A percentile compares a stretch with the other conserved stretches of the same genome.
Conservation (phyloP, 441 rosid genomes). For the Flueggea neowawraea region DNA sequence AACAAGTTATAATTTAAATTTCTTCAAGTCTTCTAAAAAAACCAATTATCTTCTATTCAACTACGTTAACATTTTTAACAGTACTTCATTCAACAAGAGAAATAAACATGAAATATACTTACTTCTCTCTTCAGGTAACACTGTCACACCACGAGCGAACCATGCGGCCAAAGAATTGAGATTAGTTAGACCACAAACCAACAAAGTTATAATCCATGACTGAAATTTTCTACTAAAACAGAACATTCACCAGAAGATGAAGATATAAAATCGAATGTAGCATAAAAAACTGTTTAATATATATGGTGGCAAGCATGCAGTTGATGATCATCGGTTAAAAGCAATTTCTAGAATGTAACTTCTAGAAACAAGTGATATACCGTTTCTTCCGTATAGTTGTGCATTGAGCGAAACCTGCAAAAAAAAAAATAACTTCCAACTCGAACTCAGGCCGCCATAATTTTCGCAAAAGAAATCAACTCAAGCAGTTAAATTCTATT, state of each 20-base stretch:
- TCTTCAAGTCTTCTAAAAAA: no score
- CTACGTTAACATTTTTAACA: no score
- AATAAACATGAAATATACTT: constrained; percentile 28
- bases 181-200: constrained; percentile 16
- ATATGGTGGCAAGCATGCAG: no score
- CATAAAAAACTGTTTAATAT: no score
- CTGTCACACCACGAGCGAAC: constrained; percentile 45
- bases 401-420: constrained; percentile 75
- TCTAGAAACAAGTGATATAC: constrained; percentile 36
- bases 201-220: not conserved
- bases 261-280: not conserved
- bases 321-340: no score
- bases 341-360: no score
- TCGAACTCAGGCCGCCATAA: not conserved
- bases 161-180: constrained; percentile 30
- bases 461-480: not conserved
- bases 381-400: constrained; percentile 73
- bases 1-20: no score
- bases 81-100: no score
- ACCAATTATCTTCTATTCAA: no score
- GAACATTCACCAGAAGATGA: not conserved
- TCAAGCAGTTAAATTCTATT: not conserved
- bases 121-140: constrained; percentile 91
- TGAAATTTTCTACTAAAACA: constrained; percentile 4
- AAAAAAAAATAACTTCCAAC: constrained; percentile 12